These are phyloP conservation scores for Saccharomyces hybrid DNA, from an alignment of 1,139 yeast species.

Conservation along the genomic window DNA sequence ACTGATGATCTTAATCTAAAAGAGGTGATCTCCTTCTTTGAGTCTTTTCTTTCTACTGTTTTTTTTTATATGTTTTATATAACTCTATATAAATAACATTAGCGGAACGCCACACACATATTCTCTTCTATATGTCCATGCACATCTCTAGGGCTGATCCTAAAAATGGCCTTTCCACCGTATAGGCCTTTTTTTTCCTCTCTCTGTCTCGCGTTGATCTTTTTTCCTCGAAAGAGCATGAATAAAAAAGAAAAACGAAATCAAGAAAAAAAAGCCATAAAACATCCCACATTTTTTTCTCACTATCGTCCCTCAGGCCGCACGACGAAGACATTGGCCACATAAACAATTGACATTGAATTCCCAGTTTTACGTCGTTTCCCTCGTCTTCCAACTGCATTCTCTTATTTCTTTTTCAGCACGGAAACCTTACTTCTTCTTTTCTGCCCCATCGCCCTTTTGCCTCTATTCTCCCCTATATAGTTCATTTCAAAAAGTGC, in stretches of 20 bases:
- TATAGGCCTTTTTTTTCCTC: neutral
- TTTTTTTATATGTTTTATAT: neutral
- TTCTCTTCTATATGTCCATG: neutral
- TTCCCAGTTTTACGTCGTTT: neutral
- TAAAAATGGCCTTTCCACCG: neutral
- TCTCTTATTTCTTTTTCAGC: neutral
- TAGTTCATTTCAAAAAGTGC: neutral
- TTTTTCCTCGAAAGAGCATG: neutral
- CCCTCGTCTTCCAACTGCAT: neutral
- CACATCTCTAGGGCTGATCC: neutral
- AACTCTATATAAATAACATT: neutral
- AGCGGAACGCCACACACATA: neutral
- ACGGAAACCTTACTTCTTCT: neutral
- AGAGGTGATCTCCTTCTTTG: no score
- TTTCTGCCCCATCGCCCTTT: neutral
- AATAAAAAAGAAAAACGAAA: neutral
- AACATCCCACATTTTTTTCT: neutral
- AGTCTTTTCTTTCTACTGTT: neutral
- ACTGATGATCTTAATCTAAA: neutral
- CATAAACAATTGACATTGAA: neutral
- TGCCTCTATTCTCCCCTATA: constrained; percentile 1
- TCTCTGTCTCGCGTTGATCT: neutral
- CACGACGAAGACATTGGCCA: neutral
- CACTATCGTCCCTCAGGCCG: neutral
- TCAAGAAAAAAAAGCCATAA: neutral